Evolutionary conservation across 257 asterid species (phyloP).

Genomic region (Nicotiana tabacum): DNA sequence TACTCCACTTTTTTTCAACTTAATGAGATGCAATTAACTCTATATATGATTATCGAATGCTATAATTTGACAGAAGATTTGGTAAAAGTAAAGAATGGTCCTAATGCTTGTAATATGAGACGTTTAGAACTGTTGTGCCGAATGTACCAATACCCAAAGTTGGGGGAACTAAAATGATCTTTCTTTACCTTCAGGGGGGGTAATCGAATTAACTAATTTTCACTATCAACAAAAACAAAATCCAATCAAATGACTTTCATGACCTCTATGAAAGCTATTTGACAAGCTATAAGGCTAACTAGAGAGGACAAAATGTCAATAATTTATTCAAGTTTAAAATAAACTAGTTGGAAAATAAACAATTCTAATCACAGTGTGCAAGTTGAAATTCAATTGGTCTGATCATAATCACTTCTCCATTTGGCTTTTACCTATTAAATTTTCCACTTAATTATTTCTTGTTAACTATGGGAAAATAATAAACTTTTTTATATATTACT

Average conservation of each 20-base stretch:
- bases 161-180: background rate
- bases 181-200: background rate
- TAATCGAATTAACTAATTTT: background rate
- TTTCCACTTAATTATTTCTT: background rate
- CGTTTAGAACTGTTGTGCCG: background rate
- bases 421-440: background rate
- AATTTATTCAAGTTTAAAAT: background rate
- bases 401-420: no score
- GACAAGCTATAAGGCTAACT: conserved; percentile 5
- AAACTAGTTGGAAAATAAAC: background rate
- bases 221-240: background rate
- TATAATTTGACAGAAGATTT: background rate
- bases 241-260: background rate
- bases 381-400: background rate
- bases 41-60: background rate
- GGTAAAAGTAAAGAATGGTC: background rate
- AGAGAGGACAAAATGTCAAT: conserved; percentile 1
- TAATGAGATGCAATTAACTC: background rate
- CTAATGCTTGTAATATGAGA: background rate
- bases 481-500: background rate
- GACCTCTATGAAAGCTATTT: conserved; percentile 8
- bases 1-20: background rate
- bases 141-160: background rate
- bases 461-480: background rate
- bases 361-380: background rate